Conservation (phyloP, 2,329 filamentous ascomycete genomes). For the Fusarium tjaetaba region DNA sequence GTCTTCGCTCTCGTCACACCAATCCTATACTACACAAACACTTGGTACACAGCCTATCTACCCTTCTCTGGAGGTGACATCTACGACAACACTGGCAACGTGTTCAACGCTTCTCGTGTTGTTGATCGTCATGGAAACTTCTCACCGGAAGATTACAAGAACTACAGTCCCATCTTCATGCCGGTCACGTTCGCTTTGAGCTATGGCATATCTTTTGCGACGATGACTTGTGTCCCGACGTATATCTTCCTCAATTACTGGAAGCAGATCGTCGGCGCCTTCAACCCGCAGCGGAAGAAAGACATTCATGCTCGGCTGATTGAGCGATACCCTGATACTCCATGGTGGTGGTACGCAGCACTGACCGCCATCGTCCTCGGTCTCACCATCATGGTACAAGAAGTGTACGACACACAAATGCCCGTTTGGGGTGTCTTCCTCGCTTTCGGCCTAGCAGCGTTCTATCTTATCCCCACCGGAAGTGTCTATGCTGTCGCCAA, state of each 20-base stretch:
- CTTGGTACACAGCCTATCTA: not conserved
- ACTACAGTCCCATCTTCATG: not conserved
- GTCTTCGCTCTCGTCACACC: not conserved
- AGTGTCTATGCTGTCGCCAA: not conserved
- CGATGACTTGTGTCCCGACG: not conserved
- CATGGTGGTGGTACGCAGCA: not conserved
- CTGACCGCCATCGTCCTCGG: not conserved
- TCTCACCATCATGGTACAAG: constrained; percentile 3
- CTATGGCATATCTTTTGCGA: not conserved
- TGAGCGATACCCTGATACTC: not conserved
- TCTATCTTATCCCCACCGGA: not conserved
- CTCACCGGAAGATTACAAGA: not conserved
- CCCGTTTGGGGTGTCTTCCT: not conserved
- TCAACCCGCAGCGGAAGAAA: not conserved
- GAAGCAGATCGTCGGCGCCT: not conserved
- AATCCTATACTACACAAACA: constrained; percentile 1
- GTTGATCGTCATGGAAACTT: not conserved
- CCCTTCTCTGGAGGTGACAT: not conserved
- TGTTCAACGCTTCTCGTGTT: not conserved
- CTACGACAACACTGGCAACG: not conserved
- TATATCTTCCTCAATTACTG: not conserved
- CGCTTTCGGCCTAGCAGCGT: not conserved
- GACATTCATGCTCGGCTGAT: not conserved
- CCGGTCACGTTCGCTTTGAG: not conserved
- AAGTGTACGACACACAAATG: not conserved